Percentiles rank a stretch among this genome's conserved stretches.
Conservation (phyloP, 352 stramenopile species). For the Pythium apleroticum region DNA sequence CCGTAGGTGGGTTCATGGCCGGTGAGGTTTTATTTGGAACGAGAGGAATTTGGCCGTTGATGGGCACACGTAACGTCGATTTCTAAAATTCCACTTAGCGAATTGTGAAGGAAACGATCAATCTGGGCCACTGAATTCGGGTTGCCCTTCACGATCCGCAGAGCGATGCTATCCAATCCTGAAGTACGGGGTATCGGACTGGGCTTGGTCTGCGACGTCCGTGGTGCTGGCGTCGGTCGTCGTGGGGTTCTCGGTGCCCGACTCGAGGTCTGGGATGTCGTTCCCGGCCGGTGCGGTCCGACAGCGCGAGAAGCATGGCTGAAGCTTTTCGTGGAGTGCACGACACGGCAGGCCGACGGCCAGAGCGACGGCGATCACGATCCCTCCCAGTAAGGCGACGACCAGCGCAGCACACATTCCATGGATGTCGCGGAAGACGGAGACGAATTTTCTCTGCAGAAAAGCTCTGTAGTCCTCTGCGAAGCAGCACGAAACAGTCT, state of each 20-base stretch:
- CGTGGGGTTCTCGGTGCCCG: neutral
- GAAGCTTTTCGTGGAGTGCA: neutral
- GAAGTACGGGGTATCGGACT: neutral
- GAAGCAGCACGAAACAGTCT: slow-evolving; percentile 1
- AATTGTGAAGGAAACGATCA: too few relatives aligned
- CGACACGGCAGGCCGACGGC: neutral
- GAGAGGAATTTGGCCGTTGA: neutral
- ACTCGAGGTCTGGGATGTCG: neutral
- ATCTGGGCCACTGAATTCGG: too few relatives aligned
- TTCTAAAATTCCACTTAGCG: neutral
- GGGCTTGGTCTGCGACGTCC: neutral
- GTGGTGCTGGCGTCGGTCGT: neutral
- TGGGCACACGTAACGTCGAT: neutral
- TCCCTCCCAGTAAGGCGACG: neutral
- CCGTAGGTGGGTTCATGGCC: neutral
- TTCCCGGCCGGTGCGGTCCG: neutral
- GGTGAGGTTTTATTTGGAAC: neutral
- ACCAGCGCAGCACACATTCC: neutral
- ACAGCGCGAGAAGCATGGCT: neutral
- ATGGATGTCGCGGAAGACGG: slow-evolving; percentile 7
- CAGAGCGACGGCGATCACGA: neutral
- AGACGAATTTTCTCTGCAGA: neutral
- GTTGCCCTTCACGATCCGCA: too few relatives aligned
- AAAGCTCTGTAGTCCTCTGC: neutral
- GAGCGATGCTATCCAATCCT: neutral